Evolutionary conservation across 331 rosid genomes (phyloP).

Genomic region (Phaseolus coccineus): DNA sequence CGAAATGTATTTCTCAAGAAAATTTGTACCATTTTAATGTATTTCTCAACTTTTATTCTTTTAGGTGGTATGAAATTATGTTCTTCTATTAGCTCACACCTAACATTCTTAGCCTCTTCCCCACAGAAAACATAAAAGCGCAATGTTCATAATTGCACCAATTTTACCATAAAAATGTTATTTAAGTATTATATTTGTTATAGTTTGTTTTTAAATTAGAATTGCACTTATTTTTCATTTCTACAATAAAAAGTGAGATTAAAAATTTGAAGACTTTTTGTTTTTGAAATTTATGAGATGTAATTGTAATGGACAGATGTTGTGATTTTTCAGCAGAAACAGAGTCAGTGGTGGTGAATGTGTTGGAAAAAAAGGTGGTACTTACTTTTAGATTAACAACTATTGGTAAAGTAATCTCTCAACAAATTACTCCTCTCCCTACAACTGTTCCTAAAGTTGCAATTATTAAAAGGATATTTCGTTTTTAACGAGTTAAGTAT

Average conservation of each 20-base stretch:
- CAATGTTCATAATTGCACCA: too few relatives aligned
- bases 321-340: constrained; percentile 60
- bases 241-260: neutral
- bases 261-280: neutral
- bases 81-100: too few relatives aligned
- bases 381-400: constrained; percentile 65
- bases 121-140: too few relatives aligned
- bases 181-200: neutral
- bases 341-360: constrained; percentile 75
- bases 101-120: too few relatives aligned
- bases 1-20: too few relatives aligned
- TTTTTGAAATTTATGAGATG: neutral
- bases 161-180: neutral
- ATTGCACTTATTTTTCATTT: neutral
- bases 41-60: too few relatives aligned
- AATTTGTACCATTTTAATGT: too few relatives aligned
- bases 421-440: constrained; percentile 48
- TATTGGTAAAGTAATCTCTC: constrained; percentile 51
- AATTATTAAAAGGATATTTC: constrained; percentile 61
- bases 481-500: constrained; percentile 48
- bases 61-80: too few relatives aligned
- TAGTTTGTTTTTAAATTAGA: neutral
- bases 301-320: neutral
- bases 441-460: constrained; percentile 46
- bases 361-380: constrained; percentile 77